Percentiles rank a stretch among this genome's conserved stretches.
Conservation (phyloP, 2,329 filamentous ascomycete genomes). For the Ophiostoma novo-ulmi region DNA sequence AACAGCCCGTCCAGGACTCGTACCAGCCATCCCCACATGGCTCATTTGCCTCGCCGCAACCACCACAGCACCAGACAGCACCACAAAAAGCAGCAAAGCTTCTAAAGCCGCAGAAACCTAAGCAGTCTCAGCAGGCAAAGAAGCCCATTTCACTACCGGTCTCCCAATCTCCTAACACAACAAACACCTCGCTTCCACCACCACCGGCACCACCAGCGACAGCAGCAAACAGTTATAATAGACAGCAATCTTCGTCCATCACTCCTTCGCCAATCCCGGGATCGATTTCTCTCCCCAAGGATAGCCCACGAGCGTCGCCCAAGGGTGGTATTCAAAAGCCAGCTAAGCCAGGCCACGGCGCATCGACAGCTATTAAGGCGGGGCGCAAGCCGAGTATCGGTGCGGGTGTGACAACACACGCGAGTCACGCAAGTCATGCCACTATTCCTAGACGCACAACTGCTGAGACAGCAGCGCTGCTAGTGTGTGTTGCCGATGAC, state of each 20-base stretch:
- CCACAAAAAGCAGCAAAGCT: conserved; percentile 19
- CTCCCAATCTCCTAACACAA: conserved; percentile 21
- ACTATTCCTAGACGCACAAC: conserved; percentile 38
- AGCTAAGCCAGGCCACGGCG: conserved; percentile 14
- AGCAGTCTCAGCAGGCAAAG: conserved; percentile 23
- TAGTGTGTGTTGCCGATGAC: conserved; percentile 70
- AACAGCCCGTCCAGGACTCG: conserved; percentile 25
- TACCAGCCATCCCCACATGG: conserved; percentile 3
- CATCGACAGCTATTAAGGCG: conserved; percentile 1
- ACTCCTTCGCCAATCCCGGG: conserved; percentile 26
- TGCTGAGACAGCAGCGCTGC: conserved; percentile 52
- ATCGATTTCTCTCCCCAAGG: conserved; percentile 20
- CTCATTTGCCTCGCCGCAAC: neutral
- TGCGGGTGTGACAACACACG: conserved; percentile 26
- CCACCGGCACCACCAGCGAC: neutral
- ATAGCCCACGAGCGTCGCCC: conserved; percentile 26
- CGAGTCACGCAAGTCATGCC: neutral
- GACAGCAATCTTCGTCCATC: conserved; percentile 17
- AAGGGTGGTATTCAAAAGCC: conserved; percentile 28
- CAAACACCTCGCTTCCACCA: conserved; percentile 23
- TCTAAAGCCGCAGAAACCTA: conserved; percentile 22
- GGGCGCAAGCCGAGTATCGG: conserved; percentile 29
- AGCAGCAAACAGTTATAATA: neutral
- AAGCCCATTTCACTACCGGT: conserved; percentile 23
- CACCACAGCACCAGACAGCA: conserved; percentile 15